Percentiles rank a stretch among this genome's conserved stretches.
Evolutionary conservation across 1,284 basidiomycete genomes (phyloP).

Genomic region (Tilletia setariae): DNA sequence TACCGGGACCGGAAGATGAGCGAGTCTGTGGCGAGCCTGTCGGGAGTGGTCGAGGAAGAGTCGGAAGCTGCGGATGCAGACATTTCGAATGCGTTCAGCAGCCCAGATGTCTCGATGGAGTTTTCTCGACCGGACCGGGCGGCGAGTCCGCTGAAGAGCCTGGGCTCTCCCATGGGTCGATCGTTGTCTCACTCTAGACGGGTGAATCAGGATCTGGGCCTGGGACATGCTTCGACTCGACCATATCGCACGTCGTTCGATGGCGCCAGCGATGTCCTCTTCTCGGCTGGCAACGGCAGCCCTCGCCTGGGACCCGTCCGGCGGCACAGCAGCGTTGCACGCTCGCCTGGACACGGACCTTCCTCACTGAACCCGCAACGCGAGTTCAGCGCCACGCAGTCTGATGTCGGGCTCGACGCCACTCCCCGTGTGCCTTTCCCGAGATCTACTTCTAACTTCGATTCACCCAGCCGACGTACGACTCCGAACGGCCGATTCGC

Average conservation of each 20-base stretch:
- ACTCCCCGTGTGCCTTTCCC: constrained; percentile 35
- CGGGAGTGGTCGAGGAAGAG: constrained; percentile 40
- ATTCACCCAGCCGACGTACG: constrained; percentile 31
- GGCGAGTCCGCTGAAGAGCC: not conserved
- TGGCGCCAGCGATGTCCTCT: not conserved
- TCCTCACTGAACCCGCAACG: constrained; percentile 42
- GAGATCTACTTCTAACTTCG: constrained; percentile 25
- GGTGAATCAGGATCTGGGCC: constrained; percentile 40
- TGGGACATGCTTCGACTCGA: constrained; percentile 22
- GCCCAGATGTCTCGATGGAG: constrained; percentile 1
- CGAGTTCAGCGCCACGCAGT: constrained; percentile 26
- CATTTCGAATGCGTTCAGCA: not conserved
- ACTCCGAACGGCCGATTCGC: not conserved
- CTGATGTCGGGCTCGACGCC: constrained; percentile 19
- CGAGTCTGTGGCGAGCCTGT: constrained; percentile 44
- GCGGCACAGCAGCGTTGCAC: constrained; percentile 36
- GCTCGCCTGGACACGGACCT: constrained; percentile 26
- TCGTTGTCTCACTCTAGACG: constrained; percentile 26
- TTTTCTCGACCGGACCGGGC: not conserved
- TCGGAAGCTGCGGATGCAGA: constrained; percentile 26
- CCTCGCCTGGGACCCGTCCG: constrained; percentile 33
- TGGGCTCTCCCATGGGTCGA: constrained; percentile 29
- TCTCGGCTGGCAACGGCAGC: not conserved
- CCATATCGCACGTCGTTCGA: constrained; percentile 2
- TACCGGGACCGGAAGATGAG: constrained; percentile 46